These are phyloP conservation scores for Colletotrichum spinosum DNA, from an alignment of 2,329 filamentous ascomycete species.

Conservation along the genomic window DNA sequence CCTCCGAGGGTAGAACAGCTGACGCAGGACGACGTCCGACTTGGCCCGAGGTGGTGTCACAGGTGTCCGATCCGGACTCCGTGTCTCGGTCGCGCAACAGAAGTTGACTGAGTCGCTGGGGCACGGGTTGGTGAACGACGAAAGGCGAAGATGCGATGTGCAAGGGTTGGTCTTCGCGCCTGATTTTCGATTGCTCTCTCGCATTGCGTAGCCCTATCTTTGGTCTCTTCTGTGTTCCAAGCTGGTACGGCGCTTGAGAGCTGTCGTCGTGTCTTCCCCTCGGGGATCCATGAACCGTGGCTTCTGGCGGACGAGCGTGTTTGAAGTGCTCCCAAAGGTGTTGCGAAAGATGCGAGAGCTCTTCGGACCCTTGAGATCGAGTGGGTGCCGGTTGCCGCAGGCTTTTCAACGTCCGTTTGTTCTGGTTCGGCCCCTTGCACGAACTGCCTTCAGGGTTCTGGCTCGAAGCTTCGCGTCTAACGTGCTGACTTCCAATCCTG, in stretches of 20 bases:
- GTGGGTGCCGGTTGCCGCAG: background rate
- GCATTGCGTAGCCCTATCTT: background rate
- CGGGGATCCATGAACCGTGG: no score
- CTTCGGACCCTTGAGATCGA: background rate
- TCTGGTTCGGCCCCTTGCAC: background rate
- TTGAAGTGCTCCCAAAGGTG: background rate
- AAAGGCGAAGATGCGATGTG: constrained; percentile 18
- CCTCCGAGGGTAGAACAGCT: background rate
- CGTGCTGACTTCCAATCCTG: constrained; percentile 34
- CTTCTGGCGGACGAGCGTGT: no score
- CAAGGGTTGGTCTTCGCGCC: constrained; percentile 3
- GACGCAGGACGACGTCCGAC: constrained; percentile 4
- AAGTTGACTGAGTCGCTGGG: constrained; percentile 32
- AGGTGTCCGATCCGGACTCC: background rate
- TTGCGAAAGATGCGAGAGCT: background rate
- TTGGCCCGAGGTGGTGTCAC: constrained; percentile 22
- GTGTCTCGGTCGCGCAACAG: background rate
- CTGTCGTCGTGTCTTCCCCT: no score
- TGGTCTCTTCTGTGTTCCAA: no score
- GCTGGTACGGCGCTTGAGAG: no score
- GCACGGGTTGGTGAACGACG: constrained; percentile 33
- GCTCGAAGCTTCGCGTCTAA: constrained; percentile 9
- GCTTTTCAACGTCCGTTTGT: background rate
- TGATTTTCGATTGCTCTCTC: background rate
- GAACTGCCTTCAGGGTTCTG: constrained; percentile 2